Evolutionary conservation across 2,329 filamentous ascomycete species (phyloP).

Genomic region (Diaporthe velutina): DNA sequence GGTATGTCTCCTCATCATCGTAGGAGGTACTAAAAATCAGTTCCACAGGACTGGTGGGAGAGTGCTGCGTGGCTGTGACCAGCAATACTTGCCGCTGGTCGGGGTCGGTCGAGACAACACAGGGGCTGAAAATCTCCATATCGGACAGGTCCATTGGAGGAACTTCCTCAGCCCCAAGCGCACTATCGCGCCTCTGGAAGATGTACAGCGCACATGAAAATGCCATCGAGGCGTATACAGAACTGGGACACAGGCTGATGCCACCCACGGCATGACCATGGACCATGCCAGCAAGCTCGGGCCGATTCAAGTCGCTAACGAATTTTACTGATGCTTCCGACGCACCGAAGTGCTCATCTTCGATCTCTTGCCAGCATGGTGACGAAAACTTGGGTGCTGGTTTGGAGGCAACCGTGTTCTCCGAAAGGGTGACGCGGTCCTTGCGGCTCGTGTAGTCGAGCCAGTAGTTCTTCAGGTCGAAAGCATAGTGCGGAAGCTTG

Average conservation of each 20-base stretch:
- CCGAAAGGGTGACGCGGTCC: neutral
- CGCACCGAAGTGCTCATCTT: neutral
- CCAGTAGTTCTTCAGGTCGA: slow-evolving; percentile 30
- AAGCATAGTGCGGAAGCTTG: slow-evolving; percentile 2
- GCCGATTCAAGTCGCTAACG: slow-evolving; percentile 74
- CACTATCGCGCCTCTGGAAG: slow-evolving; percentile 66
- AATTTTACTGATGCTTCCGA: slow-evolving; percentile 60
- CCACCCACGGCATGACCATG: slow-evolving; percentile 77
- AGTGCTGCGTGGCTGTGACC: slow-evolving; percentile 69
- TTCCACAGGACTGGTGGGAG: slow-evolving; percentile 70
- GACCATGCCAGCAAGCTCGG: slow-evolving; percentile 70
- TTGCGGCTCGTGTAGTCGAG: slow-evolving; percentile 23
- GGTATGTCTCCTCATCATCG: slow-evolving; percentile 66
- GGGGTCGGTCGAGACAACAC: slow-evolving; percentile 65
- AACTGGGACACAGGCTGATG: slow-evolving; percentile 73
- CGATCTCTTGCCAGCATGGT: slow-evolving; percentile 57
- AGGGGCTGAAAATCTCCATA: slow-evolving; percentile 71
- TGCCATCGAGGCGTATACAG: slow-evolving; percentile 62
- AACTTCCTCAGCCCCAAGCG: slow-evolving; percentile 71
- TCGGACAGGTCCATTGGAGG: slow-evolving; percentile 75
- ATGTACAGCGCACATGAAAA: slow-evolving; percentile 72
- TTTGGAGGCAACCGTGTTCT: neutral
- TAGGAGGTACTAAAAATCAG: slow-evolving; percentile 73
- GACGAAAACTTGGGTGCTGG: neutral
- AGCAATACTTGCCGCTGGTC: slow-evolving; percentile 64